Base-by-base conservation (phyloP, 495 filamentous ascomycete species). In the Delitschia confertaspora region DNA sequence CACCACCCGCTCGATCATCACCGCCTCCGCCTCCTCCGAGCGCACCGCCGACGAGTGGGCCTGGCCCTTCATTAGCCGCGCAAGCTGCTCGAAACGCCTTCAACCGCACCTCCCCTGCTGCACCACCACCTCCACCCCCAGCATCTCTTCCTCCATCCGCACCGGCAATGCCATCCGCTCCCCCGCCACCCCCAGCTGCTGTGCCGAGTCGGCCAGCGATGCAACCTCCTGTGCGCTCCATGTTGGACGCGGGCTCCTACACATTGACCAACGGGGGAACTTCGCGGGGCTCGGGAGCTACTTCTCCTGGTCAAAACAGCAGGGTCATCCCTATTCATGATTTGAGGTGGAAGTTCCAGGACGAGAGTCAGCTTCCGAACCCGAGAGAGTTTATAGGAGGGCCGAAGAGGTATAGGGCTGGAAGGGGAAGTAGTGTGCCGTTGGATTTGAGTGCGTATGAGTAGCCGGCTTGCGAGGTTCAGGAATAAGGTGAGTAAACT, bases 401-500 rank as follows among this genome's bases (percentile, higher is more conserved):
- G 21, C 61, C 67, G 24, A 85, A 83, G 58, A 74, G 76, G 53
- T 98, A 98, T 65, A 72, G 88, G 29, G 91, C 89, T 19, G 91
- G 91, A 6, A 74, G 88, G 59, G 89, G 85, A 17, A 95, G 86
- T 64, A 94, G 83, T 68, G 87, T 98, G 29, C 91, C 91, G 29
- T 70, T 96, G 57, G 85, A 98, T 68, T 65, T 98, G 58, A 74
- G 69, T 45, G 49, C 56, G 8, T 65, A 63, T 48, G 54, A 57
- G 21, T 68, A 47, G n/a, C n/a, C n/a, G n/a, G n/a, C n/a, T n/a
- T n/a, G n/a, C n/a, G n/a, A n/a, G n/a, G n/a, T n/a, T n/a, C n/a
- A n/a, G n/a, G n/a, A n/a, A n/a, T n/a, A n/a, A n/a, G n/a, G n/a
- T n/a, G n/a, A n/a, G n/a, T n/a, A n/a, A n/a, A n/a, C n/a, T n/a